Percentiles rank a stretch among this genome's conserved stretches.
These are phyloP conservation scores for Corynespora cassiicola DNA, from an alignment of 2,329 filamentous ascomycete genomes.

Conservation along the genomic window DNA sequence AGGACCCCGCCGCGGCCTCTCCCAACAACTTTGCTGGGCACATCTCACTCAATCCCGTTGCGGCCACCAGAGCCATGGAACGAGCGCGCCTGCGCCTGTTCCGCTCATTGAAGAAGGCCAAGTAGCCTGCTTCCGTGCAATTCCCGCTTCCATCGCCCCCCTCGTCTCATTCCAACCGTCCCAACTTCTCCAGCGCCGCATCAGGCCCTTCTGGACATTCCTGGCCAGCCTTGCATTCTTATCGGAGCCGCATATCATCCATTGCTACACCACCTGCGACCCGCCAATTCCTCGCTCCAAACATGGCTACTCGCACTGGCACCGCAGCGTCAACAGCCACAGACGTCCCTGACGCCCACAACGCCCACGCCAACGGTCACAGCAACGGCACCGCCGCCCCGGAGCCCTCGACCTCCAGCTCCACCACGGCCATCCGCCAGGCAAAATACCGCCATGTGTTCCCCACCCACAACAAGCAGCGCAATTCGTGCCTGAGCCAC, in stretches of 20 bases:
- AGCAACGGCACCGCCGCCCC: conserved; percentile 30
- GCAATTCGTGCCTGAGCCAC: conserved; percentile 83
- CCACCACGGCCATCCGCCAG: conserved; percentile 27
- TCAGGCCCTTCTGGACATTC: no score
- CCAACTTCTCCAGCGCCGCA: no score
- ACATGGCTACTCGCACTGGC: conserved; percentile 43
- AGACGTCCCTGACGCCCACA: conserved; percentile 27
- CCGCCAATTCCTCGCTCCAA: conserved; percentile 5
- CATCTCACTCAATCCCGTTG: conserved; percentile 17
- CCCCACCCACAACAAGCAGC: conserved; percentile 76
- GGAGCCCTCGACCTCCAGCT: conserved; percentile 18
- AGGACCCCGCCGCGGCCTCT: conserved; percentile 15
- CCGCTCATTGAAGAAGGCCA: conserved; percentile 18
- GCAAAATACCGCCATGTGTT: conserved; percentile 90
- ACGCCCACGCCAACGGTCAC: conserved; percentile 30
- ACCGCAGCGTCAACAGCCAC: conserved; percentile 28
- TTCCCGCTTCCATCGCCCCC: conserved; percentile 3
- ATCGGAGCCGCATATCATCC: conserved; percentile 10
- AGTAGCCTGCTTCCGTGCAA: conserved; percentile 27
- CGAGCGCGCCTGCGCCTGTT: conserved; percentile 11
- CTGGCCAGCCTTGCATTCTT: conserved; percentile 12
- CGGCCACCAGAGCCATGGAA: conserved; percentile 15
- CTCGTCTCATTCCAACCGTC: conserved; percentile 15
- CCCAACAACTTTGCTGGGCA: conserved; percentile 15
- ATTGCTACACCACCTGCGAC: conserved; percentile 11